phyloP scores from a whole-genome alignment of 805 yeast species.

The Kodamaea kaohsiungensis region DNA sequence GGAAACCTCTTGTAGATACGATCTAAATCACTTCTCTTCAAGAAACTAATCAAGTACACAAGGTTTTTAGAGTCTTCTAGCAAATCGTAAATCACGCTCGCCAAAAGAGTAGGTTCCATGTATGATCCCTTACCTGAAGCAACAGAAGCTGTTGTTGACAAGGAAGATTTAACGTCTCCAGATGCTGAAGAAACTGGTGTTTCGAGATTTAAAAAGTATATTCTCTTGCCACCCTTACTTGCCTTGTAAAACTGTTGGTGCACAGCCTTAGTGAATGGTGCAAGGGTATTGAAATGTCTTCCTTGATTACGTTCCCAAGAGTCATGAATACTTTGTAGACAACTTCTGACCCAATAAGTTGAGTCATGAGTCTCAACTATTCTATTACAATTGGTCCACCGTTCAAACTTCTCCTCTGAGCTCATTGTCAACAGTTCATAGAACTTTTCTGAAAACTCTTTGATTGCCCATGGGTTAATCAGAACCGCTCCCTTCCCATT shows the following conservation, averaged over 20 bases:
- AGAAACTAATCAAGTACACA: constrained; percentile 71
- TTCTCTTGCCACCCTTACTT: constrained; percentile 34
- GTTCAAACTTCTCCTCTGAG: constrained; percentile 51
- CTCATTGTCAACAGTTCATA: constrained; percentile 66
- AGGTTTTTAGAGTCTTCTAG: constrained; percentile 57
- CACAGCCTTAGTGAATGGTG: constrained; percentile 32
- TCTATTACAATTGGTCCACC: constrained; percentile 65
- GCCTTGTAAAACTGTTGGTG: constrained; percentile 36
- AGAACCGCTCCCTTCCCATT: constrained; percentile 62
- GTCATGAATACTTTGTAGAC: constrained; percentile 53
- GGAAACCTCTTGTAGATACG: constrained; percentile 66
- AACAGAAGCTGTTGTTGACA: constrained; percentile 13
- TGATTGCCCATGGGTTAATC: constrained; percentile 90
- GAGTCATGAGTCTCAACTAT: constrained; percentile 70
- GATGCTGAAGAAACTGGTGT: constrained; percentile 32
- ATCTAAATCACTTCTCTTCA: constrained; percentile 64
- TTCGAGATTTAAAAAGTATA: constrained; percentile 56
- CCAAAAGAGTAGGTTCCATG: constrained; percentile 55
- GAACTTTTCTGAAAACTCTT: constrained; percentile 63
- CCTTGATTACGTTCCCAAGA: constrained; percentile 37
- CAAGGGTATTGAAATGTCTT: constrained; percentile 23
- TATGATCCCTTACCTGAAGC: constrained; percentile 32
- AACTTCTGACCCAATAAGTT: constrained; percentile 65
- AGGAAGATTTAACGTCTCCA: background rate
- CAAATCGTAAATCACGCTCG: constrained; percentile 55